Conservation (phyloP, 2,329 filamentous ascomycete genomes). For the Beauveria bassiana region DNA sequence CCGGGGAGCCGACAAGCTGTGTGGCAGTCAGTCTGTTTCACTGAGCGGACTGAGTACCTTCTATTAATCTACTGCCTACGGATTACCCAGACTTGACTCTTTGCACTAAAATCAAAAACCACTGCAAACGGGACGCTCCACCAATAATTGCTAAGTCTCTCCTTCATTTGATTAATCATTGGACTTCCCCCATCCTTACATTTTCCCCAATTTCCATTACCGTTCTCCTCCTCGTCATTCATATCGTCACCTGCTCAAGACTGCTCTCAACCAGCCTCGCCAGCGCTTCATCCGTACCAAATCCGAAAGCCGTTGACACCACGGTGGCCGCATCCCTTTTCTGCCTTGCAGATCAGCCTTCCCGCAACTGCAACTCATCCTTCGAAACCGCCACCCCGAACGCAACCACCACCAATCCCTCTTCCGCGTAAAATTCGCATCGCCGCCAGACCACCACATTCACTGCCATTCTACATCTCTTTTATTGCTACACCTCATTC, state of each 20-base stretch:
- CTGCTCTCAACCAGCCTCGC: neutral
- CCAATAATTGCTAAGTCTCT: neutral
- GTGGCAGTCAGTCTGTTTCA: neutral
- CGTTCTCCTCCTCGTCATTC: neutral
- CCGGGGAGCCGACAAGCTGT: neutral
- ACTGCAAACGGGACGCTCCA: slow-evolving; percentile 3
- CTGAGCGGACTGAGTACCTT: neutral
- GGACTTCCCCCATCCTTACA: neutral
- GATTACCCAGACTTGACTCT: neutral
- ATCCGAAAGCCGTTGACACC: slow-evolving; percentile 6
- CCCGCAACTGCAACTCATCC: neutral
- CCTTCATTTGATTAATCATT: neutral
- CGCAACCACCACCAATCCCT: neutral
- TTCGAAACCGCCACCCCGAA: slow-evolving; percentile 4
- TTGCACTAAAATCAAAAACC: neutral
- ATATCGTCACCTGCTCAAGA: neutral
- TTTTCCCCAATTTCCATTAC: neutral
- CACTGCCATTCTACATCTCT: neutral
- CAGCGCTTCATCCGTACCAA: neutral
- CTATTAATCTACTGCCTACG: neutral
- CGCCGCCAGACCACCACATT: neutral
- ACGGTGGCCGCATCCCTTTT: neutral
- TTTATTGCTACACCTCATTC: neutral
- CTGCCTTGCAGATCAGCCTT: slow-evolving; percentile 5
- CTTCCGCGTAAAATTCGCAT: neutral